phyloP scores from a whole-genome alignment of 1,139 yeast genomes.

The Lodderomyces metapsilosis region DNA sequence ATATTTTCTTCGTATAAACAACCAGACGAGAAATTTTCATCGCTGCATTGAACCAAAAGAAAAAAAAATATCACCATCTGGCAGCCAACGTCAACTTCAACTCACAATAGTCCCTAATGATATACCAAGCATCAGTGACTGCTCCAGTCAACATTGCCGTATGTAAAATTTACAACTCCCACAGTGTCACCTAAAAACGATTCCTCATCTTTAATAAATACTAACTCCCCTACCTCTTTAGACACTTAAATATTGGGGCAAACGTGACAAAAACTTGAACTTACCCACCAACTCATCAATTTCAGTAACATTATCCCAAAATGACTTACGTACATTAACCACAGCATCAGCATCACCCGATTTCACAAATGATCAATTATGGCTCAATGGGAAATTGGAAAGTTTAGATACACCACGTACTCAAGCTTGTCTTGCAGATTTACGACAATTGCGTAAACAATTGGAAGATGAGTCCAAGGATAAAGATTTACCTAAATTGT shows the following conservation, averaged over 20 bases:
- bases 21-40: too few species aligned
- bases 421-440: slow-evolving; percentile 73
- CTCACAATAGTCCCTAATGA: neutral
- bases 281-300: slow-evolving; percentile 95
- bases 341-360: slow-evolving; percentile 70
- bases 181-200: too few species aligned
- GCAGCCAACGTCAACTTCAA: neutral
- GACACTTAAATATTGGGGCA: slow-evolving; percentile 98
- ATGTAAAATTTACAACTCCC: slow-evolving; percentile 27
- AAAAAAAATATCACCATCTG: slow-evolving; percentile 5
- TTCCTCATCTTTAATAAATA: too few species aligned
- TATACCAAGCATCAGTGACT: slow-evolving; percentile 77
- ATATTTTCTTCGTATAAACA: too few species aligned
- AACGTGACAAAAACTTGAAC: slow-evolving; percentile 81
- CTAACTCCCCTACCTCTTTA: slow-evolving; percentile 26
- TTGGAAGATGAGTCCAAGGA: slow-evolving; percentile 50
- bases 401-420: slow-evolving; percentile 68
- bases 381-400: slow-evolving; percentile 80
- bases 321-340: slow-evolving; percentile 86
- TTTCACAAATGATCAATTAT: slow-evolving; percentile 65
- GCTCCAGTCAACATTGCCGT: slow-evolving; percentile 98
- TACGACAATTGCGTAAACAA: slow-evolving; percentile 62
- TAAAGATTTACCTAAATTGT: slow-evolving; percentile 64
- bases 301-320: slow-evolving; percentile 88
- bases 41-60: neutral